Conservation (phyloP, 257 asterid species). For the Buddleja alternifolia region DNA sequence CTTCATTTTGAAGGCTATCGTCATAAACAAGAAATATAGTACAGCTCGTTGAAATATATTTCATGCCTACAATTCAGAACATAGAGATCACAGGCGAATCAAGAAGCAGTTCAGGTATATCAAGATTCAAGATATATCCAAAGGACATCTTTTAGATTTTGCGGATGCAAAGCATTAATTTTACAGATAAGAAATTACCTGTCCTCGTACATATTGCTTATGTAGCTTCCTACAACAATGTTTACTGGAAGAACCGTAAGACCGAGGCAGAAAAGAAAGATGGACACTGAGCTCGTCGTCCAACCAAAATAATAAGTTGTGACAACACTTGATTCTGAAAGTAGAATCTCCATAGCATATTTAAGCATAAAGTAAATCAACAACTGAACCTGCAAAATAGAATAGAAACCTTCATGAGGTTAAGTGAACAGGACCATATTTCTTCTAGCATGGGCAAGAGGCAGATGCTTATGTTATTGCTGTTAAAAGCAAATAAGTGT, state of each 20-base stretch:
- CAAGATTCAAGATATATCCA: constrained; percentile 16
- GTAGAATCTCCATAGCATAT: constrained; percentile 94
- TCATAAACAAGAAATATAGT: too few species aligned
- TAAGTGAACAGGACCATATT: background rate
- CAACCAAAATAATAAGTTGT: constrained; percentile 86
- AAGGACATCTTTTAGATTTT: constrained; percentile 8
- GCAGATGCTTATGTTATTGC: too few species aligned
- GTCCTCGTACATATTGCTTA: constrained; percentile 96
- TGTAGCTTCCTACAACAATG: constrained; percentile 82
- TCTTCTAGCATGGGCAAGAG: too few species aligned
- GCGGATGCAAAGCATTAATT: constrained; percentile 7
- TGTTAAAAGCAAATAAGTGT: too few species aligned
- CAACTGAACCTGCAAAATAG: constrained; percentile 81
- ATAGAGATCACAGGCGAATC: background rate
- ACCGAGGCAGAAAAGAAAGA: constrained; percentile 91
- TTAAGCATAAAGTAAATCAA: constrained; percentile 97
- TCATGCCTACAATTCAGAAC: background rate
- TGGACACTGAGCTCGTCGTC: constrained; percentile 86
- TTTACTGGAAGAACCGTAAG: constrained; percentile 93
- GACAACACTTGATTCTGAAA: constrained; percentile 94
- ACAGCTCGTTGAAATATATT: background rate
- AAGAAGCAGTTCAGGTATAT: constrained; percentile 14
- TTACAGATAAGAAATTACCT: constrained; percentile 53
- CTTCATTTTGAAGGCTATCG: too few species aligned
- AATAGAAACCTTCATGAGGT: constrained; percentile 19